Evolutionary conservation across 768 basidiomycete genomes (phyloP).

Genomic region (Boletales sp.): DNA sequence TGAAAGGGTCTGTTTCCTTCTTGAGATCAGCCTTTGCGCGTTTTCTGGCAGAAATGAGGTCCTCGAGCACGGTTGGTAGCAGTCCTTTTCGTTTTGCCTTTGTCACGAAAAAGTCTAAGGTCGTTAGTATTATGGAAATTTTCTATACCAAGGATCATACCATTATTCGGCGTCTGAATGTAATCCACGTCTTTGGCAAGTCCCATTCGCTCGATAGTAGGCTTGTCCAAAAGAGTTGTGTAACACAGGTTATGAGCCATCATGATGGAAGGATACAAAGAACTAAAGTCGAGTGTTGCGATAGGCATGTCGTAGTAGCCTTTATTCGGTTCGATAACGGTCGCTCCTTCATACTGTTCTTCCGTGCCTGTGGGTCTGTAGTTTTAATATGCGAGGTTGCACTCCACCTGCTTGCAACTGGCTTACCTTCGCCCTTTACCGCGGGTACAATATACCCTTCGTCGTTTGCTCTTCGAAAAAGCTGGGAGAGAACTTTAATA

Average conservation of each 20-base stretch:
- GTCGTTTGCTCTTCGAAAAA: slow-evolving; percentile 89
- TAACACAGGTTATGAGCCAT: slow-evolving; percentile 99
- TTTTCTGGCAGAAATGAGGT: slow-evolving; percentile 90
- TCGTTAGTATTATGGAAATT: background rate
- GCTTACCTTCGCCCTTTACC: slow-evolving; percentile 75
- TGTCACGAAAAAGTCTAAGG: slow-evolving; percentile 82
- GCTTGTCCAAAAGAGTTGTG: slow-evolving; percentile 86
- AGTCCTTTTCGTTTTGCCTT: slow-evolving; percentile 77
- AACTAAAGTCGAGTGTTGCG: slow-evolving; percentile 97
- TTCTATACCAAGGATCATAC: slow-evolving; percentile 36
- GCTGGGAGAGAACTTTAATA: slow-evolving; percentile 96
- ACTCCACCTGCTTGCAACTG: background rate
- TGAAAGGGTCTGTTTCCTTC: slow-evolving; percentile 95
- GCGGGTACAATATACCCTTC: slow-evolving; percentile 89
- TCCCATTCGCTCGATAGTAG: slow-evolving; percentile 69
- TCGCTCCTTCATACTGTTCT: slow-evolving; percentile 98
- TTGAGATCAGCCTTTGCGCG: slow-evolving; percentile 94
- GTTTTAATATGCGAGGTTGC: background rate
- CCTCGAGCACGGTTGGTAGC: slow-evolving; percentile 88
- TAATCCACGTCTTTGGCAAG: slow-evolving; percentile 88
- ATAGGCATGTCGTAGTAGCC: slow-evolving; percentile 97
- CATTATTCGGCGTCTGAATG: slow-evolving; percentile 92
- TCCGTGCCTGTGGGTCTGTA: slow-evolving; percentile 59
- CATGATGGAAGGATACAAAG: slow-evolving; percentile 99
- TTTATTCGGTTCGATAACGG: slow-evolving; percentile 94